Conservation (phyloP, 129 eudicot species). For the Chrysanthemum lavandulifolium region DNA sequence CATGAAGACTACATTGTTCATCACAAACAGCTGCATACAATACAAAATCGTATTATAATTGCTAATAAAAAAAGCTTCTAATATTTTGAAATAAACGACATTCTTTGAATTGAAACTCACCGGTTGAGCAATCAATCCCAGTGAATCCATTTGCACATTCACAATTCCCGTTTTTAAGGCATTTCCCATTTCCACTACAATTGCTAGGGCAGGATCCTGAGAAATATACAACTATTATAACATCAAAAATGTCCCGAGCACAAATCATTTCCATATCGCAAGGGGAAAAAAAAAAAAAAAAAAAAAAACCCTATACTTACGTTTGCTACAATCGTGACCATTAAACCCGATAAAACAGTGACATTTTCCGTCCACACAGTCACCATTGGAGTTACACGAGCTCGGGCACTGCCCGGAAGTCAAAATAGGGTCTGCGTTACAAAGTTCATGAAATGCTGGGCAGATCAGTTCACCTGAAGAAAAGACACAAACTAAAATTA, state of each 20-base stretch:
- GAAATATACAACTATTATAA: background rate
- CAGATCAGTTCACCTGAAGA: constrained; percentile 79
- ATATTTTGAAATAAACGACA: too few relatives aligned
- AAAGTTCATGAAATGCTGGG: constrained; percentile 96
- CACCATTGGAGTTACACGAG: constrained; percentile 83
- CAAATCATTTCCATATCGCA: too few relatives aligned
- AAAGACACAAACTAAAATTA: background rate
- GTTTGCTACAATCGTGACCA: constrained; percentile 82
- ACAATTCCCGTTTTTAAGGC: constrained; percentile 65
- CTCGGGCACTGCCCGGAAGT: constrained; percentile 74
- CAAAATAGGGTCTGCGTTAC: constrained; percentile 47
- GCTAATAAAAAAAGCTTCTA: background rate
- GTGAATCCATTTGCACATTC: constrained; percentile 75
- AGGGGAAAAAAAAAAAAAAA: background rate
- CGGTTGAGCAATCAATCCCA: constrained; percentile 93
- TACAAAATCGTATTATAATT: background rate
- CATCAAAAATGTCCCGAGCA: background rate
- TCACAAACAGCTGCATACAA: constrained; percentile 78
- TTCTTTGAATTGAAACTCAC: constrained; percentile 31
- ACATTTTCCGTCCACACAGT: constrained; percentile 85
- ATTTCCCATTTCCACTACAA: constrained; percentile 81
- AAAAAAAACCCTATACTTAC: constrained; percentile 30
- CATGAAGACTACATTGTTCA: constrained; percentile 98
- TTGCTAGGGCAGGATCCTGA: constrained; percentile 83
- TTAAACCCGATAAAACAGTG: constrained; percentile 83